Evolutionary conservation across 495 filamentous ascomycete genomes (phyloP), one percentile per base, ranked within the genome.

Genomic region (Xeromyces bisporus): DNA sequence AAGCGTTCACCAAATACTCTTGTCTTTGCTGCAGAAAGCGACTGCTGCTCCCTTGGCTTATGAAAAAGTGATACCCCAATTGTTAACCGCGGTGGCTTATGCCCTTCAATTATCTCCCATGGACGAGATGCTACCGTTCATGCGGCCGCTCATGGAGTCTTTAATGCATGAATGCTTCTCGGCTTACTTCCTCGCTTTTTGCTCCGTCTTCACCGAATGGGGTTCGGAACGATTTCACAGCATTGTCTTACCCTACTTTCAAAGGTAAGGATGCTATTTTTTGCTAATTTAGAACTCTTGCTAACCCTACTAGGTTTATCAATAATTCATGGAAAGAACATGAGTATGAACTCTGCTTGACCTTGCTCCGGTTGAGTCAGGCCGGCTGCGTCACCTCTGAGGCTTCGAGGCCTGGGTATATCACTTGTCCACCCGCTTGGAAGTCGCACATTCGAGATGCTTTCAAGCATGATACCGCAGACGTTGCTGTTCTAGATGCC

Each of bases 141-240:
- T 83, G 21, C 67, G 69, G 13, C 38, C 65, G 4, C 57, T 81
- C 23, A 72, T 75, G 57, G 64, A 71, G 21, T 48, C 55, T n/a
- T 59, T 87, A 35, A 71, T 71, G 4, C 67, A 60, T 28, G 72
- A 74, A 12, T 61, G 56, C 2, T 61, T 80, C 31, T 69, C 73
- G 36, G 47, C 48, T 31, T 69, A 72, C 21, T 96, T 96, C 50
- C 58, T 94, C 28, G 62, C 71, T 3, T 94, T 93, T 45, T 94
- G 80, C 48, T 73, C 74, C 9, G 75, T 80, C 18, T 73, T 86
- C 38, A 69, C 77, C 0, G 68, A 80, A 24, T 56, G 85, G 34
- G 73, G 79, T 26, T 44, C 63, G 7, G 77, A 87, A 32, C 66
- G 81, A 25, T 97, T 96, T 47, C 62, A 73, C 26, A 68, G 68